Evolutionary conservation across 1,284 basidiomycete genomes (phyloP), one percentile per base, ranked within the genome.

Genomic region (Cutaneotrichosporon daszewskae): DNA sequence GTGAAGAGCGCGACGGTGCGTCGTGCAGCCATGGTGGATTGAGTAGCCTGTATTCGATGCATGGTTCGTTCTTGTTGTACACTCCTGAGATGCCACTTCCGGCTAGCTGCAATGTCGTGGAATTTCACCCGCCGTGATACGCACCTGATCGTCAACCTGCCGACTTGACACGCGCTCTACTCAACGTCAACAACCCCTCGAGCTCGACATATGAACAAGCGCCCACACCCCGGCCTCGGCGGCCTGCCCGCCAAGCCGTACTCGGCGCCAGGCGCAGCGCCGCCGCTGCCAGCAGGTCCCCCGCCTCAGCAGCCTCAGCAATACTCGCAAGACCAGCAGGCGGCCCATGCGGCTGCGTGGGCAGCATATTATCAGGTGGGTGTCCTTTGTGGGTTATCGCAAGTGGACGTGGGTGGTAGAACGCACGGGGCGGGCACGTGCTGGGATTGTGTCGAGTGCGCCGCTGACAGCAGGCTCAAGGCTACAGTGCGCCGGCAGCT

Each of bases 101-200:
- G n/a, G n/a, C n/a, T n/a, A n/a, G n/a, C n/a, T n/a, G n/a, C n/a
- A n/a, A n/a, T n/a, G n/a, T n/a, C n/a, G n/a, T n/a, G n/a, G n/a
- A n/a, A n/a, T n/a, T n/a, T n/a, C n/a, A n/a, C n/a, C n/a, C n/a
- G n/a, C n/a, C n/a, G n/a, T n/a, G n/a, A n/a, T n/a, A n/a, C n/a
- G n/a, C n/a, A n/a, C n/a, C n/a, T n/a, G n/a, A n/a, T n/a, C n/a
- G n/a, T n/a, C n/a, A n/a, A n/a, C n/a, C n/a, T n/a, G n/a, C n/a
- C n/a, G n/a, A n/a, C n/a, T n/a, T n/a, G n/a, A n/a, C n/a, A n/a
- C n/a, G n/a, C n/a, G n/a, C n/a, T n/a, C n/a, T n/a, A n/a, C n/a
- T n/a, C n/a, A n/a, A n/a, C n/a, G n/a, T n/a, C n/a, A 89, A 94
- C 60, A 94, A 85, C 33, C 86, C 86, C 72, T 95, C 90, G 66